Evolutionary conservation across 805 yeast genomes (phyloP).

Genomic region (Saccharomyces kudriavzevii): DNA sequence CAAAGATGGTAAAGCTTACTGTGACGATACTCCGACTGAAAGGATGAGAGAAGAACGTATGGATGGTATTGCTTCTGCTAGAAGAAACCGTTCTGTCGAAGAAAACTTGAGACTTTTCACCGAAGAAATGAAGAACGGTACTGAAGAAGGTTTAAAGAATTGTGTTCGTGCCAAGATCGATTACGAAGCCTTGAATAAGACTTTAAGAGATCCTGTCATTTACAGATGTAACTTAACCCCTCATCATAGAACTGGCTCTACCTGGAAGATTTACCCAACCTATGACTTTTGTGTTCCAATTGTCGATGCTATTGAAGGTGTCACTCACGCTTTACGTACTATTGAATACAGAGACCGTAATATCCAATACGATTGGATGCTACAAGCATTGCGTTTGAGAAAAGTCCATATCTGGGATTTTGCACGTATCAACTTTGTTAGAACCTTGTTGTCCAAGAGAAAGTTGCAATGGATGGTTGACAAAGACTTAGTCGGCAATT

Average conservation of each 20-base stretch:
- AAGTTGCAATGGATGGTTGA: slow-evolving; percentile 99
- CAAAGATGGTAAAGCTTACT: slow-evolving; percentile 92
- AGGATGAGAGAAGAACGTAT: slow-evolving; percentile 97
- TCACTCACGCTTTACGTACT: slow-evolving; percentile 95
- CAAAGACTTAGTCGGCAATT: slow-evolving; percentile 73
- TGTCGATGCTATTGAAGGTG: slow-evolving; percentile 93
- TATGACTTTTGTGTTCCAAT: slow-evolving; percentile 98
- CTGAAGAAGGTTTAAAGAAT: slow-evolving; percentile 84
- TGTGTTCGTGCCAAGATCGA: slow-evolving; percentile 97
- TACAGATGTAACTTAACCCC: slow-evolving; percentile 97
- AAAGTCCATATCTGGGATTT: slow-evolving; percentile 97
- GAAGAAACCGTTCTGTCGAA: slow-evolving; percentile 89
- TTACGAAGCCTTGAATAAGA: slow-evolving; percentile 82
- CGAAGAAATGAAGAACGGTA: slow-evolving; percentile 88
- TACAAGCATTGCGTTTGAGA: slow-evolving; percentile 70
- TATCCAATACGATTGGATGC: slow-evolving; percentile 96
- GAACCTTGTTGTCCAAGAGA: slow-evolving; percentile 93
- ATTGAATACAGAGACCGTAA: slow-evolving; percentile 98
- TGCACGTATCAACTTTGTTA: slow-evolving; percentile 91
- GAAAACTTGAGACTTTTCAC: slow-evolving; percentile 83
- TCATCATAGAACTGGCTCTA: slow-evolving; percentile 89
- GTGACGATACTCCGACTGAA: slow-evolving; percentile 93
- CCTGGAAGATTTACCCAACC: slow-evolving; percentile 96
- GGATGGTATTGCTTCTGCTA: slow-evolving; percentile 87
- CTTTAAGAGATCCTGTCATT: slow-evolving; percentile 95